Evolutionary conservation across 2,329 filamentous ascomycete genomes (phyloP).

Genomic region (Ustilaginoidea virens): DNA sequence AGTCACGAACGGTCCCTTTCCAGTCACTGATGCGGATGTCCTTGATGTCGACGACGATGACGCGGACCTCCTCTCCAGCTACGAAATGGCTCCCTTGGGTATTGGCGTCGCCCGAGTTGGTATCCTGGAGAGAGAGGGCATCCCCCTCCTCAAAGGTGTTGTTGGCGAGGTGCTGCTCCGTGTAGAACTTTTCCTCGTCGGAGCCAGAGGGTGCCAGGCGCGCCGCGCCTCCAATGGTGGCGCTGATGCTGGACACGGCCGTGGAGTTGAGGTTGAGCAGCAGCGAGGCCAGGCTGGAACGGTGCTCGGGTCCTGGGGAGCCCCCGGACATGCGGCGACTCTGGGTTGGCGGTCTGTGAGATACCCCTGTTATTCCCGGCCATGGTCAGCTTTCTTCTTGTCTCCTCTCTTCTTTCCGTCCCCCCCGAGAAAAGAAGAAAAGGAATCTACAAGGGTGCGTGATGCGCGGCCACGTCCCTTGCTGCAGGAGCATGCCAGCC

Average conservation of each 20-base stretch:
- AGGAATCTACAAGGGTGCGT: too few relatives aligned
- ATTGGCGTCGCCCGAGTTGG: conserved; percentile 29
- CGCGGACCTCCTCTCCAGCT: conserved; percentile 67
- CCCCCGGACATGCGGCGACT: conserved; percentile 41
- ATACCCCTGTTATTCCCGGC: conserved; percentile 74
- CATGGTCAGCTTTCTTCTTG: too few relatives aligned
- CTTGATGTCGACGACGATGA: conserved; percentile 71
- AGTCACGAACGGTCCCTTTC: conserved; percentile 89
- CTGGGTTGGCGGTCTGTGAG: conserved; percentile 71
- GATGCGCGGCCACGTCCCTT: too few relatives aligned
- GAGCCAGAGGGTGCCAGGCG: conserved; percentile 55
- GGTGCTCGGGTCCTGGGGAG: conserved; percentile 46
- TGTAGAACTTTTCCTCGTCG: conserved; percentile 74
- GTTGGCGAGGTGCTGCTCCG: conserved; percentile 72
- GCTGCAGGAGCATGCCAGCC: too few relatives aligned
- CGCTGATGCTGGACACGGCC: conserved; percentile 74
- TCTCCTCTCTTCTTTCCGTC: too few relatives aligned
- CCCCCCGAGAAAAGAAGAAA: too few relatives aligned
- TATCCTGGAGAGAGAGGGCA: conserved; percentile 15
- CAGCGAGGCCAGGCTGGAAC: conserved; percentile 65
- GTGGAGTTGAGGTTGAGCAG: conserved; percentile 85
- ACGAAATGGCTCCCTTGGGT: conserved; percentile 51
- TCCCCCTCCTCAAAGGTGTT: conserved; percentile 61
- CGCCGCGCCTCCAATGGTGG: conserved; percentile 85
- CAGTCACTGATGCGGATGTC: conserved; percentile 85